A percentile compares a stretch with the other conserved stretches of the same genome.
Evolutionary conservation across 352 stramenopile species (phyloP).

Genomic region (Bremia lactucae): DNA sequence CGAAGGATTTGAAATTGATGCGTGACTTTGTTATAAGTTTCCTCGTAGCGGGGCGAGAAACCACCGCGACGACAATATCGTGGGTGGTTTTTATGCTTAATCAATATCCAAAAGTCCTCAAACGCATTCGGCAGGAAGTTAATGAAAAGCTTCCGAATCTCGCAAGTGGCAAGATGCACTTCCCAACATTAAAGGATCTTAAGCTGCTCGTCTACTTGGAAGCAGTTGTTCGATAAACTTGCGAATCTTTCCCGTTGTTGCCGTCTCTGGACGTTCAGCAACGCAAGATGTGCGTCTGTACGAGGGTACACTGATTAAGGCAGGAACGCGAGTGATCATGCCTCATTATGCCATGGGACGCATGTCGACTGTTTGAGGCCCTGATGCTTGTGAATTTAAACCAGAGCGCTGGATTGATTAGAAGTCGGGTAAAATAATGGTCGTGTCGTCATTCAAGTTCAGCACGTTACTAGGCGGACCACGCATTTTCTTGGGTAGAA

Average conservation of each 20-base stretch:
- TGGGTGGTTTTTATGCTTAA: constrained; percentile 72
- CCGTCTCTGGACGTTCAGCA: constrained; percentile 39
- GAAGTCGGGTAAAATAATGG: constrained; percentile 24
- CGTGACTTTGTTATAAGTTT: constrained; percentile 79
- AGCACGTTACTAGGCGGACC: constrained; percentile 50
- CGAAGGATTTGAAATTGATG: constrained; percentile 36
- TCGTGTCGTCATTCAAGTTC: constrained; percentile 55
- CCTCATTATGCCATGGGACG: constrained; percentile 52
- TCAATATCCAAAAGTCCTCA: constrained; percentile 34
- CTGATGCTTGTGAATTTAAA: constrained; percentile 48
- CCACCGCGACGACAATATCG: constrained; percentile 50
- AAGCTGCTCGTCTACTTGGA: constrained; percentile 38
- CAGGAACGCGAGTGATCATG: constrained; percentile 45
- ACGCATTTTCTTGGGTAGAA: constrained; percentile 58
- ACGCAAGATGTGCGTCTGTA: constrained; percentile 47
- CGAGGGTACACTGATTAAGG: constrained; percentile 53
- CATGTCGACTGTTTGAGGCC: constrained; percentile 46
- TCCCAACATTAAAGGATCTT: constrained; percentile 26
- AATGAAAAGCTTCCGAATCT: constrained; percentile 37
- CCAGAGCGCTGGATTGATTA: constrained; percentile 59
- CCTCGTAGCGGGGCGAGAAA: constrained; percentile 60
- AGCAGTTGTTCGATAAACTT: constrained; percentile 44
- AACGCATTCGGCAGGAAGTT: constrained; percentile 31
- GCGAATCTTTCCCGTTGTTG: constrained; percentile 46
- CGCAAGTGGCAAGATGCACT: constrained; percentile 1